A percentile compares a stretch with the other conserved stretches of the same genome.
phyloP scores from a whole-genome alignment of 2,329 filamentous ascomycete species.

The Pleomassaria siparia region DNA sequence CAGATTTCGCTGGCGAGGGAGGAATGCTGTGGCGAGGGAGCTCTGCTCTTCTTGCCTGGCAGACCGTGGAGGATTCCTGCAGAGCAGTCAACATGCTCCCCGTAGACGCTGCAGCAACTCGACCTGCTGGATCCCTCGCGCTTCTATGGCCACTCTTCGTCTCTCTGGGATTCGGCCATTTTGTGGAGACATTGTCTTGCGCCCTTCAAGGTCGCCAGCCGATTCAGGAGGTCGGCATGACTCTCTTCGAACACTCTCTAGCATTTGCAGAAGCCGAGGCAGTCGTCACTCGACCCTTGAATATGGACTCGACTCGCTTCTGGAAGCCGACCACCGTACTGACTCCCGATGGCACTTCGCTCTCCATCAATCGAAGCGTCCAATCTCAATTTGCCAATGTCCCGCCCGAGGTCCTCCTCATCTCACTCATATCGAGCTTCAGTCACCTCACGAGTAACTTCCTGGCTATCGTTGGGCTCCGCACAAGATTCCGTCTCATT shows the following conservation, averaged over 20 bases:
- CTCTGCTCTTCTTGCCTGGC: slow-evolving; percentile 70
- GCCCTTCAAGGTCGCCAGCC: slow-evolving; percentile 81
- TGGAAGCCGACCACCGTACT: slow-evolving; percentile 39
- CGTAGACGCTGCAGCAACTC: slow-evolving; percentile 52
- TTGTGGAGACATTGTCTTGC: slow-evolving; percentile 84
- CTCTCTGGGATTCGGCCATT: slow-evolving; percentile 72
- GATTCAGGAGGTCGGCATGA: slow-evolving; percentile 90
- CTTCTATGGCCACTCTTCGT: slow-evolving; percentile 74
- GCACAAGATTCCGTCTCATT: slow-evolving; percentile 76
- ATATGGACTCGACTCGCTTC: slow-evolving; percentile 64
- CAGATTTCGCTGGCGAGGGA: slow-evolving; percentile 60
- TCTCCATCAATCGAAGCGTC: slow-evolving; percentile 53
- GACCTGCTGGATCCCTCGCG: slow-evolving; percentile 76
- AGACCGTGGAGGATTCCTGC: slow-evolving; percentile 75
- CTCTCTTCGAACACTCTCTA: slow-evolving; percentile 91
- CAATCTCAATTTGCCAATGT: slow-evolving; percentile 83
- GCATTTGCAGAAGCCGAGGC: slow-evolving; percentile 95
- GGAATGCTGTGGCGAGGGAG: slow-evolving; percentile 72
- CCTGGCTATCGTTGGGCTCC: slow-evolving; percentile 77
- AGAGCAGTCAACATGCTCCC: slow-evolving; percentile 70
- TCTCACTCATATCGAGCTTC: slow-evolving; percentile 84
- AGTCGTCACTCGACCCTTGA: slow-evolving; percentile 77
- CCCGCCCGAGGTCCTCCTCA: slow-evolving; percentile 81
- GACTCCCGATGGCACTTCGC: slow-evolving; percentile 49
- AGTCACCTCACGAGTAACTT: slow-evolving; percentile 85